These are phyloP conservation scores for Lipomyces starkeyi DNA, from an alignment of 805 yeast genomes.

Conservation along the genomic window DNA sequence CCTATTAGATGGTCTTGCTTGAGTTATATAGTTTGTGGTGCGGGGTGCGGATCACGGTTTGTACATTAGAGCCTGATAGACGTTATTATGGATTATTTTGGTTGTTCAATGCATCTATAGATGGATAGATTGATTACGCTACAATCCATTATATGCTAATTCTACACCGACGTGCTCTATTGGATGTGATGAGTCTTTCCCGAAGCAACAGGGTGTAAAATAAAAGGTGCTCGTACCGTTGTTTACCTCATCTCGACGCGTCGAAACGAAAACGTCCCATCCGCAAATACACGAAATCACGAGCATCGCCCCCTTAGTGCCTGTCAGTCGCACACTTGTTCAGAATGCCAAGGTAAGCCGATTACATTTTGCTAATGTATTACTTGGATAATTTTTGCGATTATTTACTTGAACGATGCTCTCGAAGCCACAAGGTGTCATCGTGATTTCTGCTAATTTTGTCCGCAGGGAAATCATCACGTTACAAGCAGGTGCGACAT, in stretches of 20 bases:
- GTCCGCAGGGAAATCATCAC: constrained; percentile 41
- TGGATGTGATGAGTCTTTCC: too few relatives aligned
- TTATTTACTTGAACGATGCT: neutral
- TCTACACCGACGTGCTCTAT: too few relatives aligned
- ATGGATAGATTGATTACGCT: neutral
- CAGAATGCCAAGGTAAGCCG: constrained; percentile 26
- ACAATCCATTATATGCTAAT: neutral
- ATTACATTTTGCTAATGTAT: neutral
- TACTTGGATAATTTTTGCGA: neutral
- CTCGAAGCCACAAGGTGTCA: neutral
- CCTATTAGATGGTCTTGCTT: neutral
- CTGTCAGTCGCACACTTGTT: neutral
- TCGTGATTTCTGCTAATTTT: neutral
- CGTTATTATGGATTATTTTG: too few relatives aligned
- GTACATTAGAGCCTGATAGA: neutral
- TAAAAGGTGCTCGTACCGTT: constrained; percentile 10
- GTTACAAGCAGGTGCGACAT: constrained; percentile 39
- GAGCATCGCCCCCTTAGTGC: neutral
- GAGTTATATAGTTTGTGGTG: neutral
- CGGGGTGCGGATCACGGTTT: neutral
- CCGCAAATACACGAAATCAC: neutral
- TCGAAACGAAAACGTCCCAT: neutral
- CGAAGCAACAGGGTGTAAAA: neutral
- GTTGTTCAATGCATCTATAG: too few relatives aligned
- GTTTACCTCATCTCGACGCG: constrained; percentile 14